Evolutionary conservation across 495 filamentous ascomycete species (phyloP).

Genomic region (Podospora pseudopauciseta): DNA sequence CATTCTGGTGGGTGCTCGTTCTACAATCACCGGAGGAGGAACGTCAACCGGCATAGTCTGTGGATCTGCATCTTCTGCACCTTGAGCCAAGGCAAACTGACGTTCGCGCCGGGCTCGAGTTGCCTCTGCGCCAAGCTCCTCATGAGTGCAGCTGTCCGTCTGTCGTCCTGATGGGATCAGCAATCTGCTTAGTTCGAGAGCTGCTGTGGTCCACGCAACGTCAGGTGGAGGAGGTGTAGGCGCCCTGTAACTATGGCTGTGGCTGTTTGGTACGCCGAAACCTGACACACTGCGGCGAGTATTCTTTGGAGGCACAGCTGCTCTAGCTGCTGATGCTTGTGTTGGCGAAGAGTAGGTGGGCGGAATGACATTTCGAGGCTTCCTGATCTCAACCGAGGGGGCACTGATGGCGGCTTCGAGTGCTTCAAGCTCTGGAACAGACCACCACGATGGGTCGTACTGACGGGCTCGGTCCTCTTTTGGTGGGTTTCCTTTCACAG

Average conservation of each 20-base stretch:
- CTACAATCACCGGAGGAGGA: slow-evolving; percentile 28
- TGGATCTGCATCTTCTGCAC: background rate
- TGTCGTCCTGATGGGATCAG: slow-evolving; percentile 72
- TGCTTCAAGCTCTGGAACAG: slow-evolving; percentile 58
- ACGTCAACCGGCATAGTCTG: slow-evolving; percentile 28
- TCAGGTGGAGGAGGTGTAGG: slow-evolving; percentile 67
- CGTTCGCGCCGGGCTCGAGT: slow-evolving; percentile 59
- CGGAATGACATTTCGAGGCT: slow-evolving; percentile 51
- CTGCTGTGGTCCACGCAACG: slow-evolving; percentile 77
- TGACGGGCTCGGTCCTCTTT: slow-evolving; percentile 26
- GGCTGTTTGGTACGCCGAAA: slow-evolving; percentile 28
- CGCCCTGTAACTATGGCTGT: slow-evolving; percentile 30
- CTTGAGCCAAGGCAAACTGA: slow-evolving; percentile 45
- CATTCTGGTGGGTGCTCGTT: slow-evolving; percentile 56
- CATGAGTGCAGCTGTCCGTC: slow-evolving; percentile 66
- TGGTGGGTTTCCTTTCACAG: slow-evolving; percentile 30
- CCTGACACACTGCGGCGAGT: slow-evolving; percentile 49
- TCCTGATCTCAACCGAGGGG: slow-evolving; percentile 47
- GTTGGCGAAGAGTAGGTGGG: slow-evolving; percentile 73
- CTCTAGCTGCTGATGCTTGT: slow-evolving; percentile 72
- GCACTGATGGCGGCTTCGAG: slow-evolving; percentile 54
- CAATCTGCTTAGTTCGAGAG: slow-evolving; percentile 74
- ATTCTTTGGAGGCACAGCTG: slow-evolving; percentile 49
- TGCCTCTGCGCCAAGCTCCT: slow-evolving; percentile 69
- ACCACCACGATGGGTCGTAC: slow-evolving; percentile 78